Percentiles rank a stretch among this genome's conserved stretches.
These are phyloP conservation scores for Aegilops tauschii DNA, from an alignment of 176 grass and related monocot species.

Conservation along the genomic window DNA sequence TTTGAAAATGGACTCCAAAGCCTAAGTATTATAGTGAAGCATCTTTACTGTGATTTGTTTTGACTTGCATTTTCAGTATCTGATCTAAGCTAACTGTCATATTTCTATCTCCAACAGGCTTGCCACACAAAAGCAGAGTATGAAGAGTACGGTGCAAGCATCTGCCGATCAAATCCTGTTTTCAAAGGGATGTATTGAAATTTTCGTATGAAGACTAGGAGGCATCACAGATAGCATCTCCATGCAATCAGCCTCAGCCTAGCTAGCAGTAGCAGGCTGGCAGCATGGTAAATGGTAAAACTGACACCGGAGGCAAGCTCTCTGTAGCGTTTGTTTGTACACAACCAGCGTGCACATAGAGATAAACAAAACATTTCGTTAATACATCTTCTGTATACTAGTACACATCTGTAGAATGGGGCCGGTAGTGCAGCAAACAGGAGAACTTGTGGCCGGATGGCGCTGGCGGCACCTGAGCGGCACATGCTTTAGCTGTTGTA, in stretches of 20 bases:
- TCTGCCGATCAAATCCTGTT: conserved; percentile 88
- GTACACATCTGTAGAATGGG: background rate
- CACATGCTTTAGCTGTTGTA: conserved; percentile 10
- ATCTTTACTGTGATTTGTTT: background rate
- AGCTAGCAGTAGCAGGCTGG: conserved; percentile 13
- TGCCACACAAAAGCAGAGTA: conserved; percentile 99
- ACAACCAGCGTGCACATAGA: conserved; percentile 31
- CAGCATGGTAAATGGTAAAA: background rate
- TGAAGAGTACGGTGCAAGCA: conserved; percentile 92
- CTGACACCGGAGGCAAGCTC: background rate
- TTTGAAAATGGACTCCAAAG: background rate
- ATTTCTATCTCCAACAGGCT: conserved; percentile 43
- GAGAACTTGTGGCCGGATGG: background rate
- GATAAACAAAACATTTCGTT: background rate
- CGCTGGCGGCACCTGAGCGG: background rate
- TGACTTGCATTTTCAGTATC: background rate
- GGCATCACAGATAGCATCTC: background rate
- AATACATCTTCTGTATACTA: background rate
- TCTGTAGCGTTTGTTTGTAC: conserved; percentile 26
- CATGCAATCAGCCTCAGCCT: background rate
- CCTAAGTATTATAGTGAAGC: background rate
- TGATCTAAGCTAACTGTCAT: background rate
- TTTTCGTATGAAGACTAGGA: background rate
- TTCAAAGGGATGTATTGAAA: conserved; percentile 98
- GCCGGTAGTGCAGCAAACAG: conserved; percentile 14